phyloP scores from a whole-genome alignment of 2,329 filamentous ascomycete species.

The Stemphylium vesicarium region DNA sequence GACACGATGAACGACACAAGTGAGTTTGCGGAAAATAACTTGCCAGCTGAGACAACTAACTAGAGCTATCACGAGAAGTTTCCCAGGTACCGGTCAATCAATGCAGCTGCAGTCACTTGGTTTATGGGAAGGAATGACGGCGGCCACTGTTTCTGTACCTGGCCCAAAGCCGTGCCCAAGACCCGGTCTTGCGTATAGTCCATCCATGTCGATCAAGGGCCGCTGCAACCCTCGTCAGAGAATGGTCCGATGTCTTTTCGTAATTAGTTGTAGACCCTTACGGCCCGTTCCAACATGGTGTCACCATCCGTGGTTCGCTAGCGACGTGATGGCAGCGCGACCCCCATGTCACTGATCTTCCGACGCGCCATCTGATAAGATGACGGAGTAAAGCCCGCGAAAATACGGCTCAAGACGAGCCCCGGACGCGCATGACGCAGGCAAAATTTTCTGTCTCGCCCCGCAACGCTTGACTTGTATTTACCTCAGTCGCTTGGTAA shows the following conservation, averaged over 20 bases:
- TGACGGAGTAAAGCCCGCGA: conserved; percentile 17
- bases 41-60: background rate
- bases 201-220: conserved; percentile 26
- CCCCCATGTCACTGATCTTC: conserved; percentile 27
- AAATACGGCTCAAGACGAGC: conserved; percentile 17
- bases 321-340: conserved; percentile 6
- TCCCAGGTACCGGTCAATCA: background rate
- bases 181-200: conserved; percentile 22
- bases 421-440: conserved; percentile 30
- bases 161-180: conserved; percentile 21
- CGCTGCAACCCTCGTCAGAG: conserved; percentile 34
- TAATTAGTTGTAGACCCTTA: conserved; percentile 19
- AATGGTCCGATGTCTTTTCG: conserved; percentile 35
- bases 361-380: conserved; percentile 41
- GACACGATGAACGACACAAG: conserved; percentile 2
- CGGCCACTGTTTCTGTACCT: conserved; percentile 28
- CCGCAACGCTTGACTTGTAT: conserved; percentile 33
- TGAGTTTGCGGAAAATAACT: background rate
- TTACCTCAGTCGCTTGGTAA: conserved; percentile 12
- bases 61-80: background rate
- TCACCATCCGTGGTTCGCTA: conserved; percentile 24
- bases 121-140: conserved; percentile 23
- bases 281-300: conserved; percentile 30
- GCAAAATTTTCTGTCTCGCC: conserved; percentile 35
- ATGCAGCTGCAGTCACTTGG: conserved; percentile 2